phyloP scores from a whole-genome alignment of 331 rosid genomes.

The Ulmus americana region DNA sequence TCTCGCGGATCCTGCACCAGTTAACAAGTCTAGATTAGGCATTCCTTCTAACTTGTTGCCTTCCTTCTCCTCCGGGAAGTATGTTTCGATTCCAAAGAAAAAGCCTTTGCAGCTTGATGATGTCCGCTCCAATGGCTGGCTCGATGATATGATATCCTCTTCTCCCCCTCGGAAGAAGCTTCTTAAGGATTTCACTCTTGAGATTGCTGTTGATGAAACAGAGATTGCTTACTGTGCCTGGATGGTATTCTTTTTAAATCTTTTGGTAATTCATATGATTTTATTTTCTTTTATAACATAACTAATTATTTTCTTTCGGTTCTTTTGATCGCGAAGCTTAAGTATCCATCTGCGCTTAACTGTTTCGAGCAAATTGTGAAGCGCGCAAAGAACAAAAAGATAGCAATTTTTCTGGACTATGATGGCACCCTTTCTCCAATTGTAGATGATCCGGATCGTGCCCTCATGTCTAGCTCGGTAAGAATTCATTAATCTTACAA shows the following conservation, averaged over 20 bases:
- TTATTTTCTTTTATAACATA: neutral
- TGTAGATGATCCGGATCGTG: conserved; percentile 82
- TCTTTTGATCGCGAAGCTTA: conserved; percentile 37
- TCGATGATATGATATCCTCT: conserved; percentile 92
- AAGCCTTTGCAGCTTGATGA: conserved; percentile 59
- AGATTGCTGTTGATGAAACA: conserved; percentile 48
- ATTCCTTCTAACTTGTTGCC: conserved; percentile 45
- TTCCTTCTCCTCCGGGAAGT: conserved; percentile 45
- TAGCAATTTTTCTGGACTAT: conserved; percentile 79
- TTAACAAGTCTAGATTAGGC: conserved; percentile 74
- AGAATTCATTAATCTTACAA: conserved; percentile 9
- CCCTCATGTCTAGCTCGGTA: conserved; percentile 69
- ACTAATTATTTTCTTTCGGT: neutral
- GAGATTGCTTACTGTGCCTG: conserved; percentile 52
- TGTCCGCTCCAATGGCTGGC: conserved; percentile 77
- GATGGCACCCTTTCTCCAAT: conserved; percentile 95
- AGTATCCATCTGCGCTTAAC: conserved; percentile 74
- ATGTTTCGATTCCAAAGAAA: conserved; percentile 52
- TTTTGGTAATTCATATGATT: neutral
- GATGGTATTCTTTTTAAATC: conserved; percentile 42
- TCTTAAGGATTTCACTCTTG: conserved; percentile 38
- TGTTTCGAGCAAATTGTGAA: conserved; percentile 48
- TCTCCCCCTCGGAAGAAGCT: conserved; percentile 82
- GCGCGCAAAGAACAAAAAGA: conserved; percentile 53
- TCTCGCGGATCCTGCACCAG: conserved; percentile 61